Base-by-base conservation (phyloP, 2,329 filamentous ascomycete species). In the Hypoxylon sp. region DNA sequence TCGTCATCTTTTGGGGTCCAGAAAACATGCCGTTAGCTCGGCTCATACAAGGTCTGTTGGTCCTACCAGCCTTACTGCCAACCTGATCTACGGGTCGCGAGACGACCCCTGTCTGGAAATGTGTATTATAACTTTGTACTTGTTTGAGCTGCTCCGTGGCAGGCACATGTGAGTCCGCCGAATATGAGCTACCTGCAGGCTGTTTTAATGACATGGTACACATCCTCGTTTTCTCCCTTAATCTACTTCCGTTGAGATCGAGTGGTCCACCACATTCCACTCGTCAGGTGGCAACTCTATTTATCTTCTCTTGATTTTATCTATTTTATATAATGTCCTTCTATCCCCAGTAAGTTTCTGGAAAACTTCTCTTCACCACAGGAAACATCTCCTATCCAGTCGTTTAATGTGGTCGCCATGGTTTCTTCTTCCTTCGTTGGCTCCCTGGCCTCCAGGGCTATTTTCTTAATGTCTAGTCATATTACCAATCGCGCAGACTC, bases 401-500 rank as follows among this genome's bases (percentile, higher is more conserved):
- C 25, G 28, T 63, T 43, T 17, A 43, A 17, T 43, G 38, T 43
- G 38, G 38, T 65, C 62, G 63, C 57, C 49, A 78, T 78, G 76
- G 76, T 78, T 64, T 75, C 75, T 45, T 69, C 73, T 23, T 73
- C 75, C 14, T 56, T 73, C 53, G 50, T 77, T 32, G 75, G 76
- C 23, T 72, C 75, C 63, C 66, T 78, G 58, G 72, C 73, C 50
- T 67, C 75, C 30, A 72, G 75, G 61, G 75, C 76, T 13, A 60
- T 76, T 50, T 76, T 75, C 62, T 73, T 76, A 68, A 75, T 76
- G 71, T 76, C 76, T 66, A 72, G 72, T 69, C 72, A 75, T 34
- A 65, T 67, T 19, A 55, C 38, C 48, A 46, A 48, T 23, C 72
- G 70, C 49, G 61, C 72, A 23, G 65, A 74, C 55, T 55, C 66